Conservation (phyloP, 2,329 filamentous ascomycete species). For the Talaromyces sp. region DNA sequence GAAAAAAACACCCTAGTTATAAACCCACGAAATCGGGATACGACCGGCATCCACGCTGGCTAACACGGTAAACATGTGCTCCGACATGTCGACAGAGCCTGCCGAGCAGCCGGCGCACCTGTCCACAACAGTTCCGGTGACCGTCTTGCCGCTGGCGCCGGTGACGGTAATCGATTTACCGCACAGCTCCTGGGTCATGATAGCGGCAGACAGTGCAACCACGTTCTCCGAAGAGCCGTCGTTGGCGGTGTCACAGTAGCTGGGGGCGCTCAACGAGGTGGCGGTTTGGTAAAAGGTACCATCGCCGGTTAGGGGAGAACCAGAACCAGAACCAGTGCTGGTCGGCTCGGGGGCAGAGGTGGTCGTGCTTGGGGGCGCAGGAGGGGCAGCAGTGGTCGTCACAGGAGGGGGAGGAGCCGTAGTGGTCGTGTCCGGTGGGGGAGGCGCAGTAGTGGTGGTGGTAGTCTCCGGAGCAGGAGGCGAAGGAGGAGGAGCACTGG, state of each 20-base stretch:
- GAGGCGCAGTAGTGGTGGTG: conserved; percentile 16
- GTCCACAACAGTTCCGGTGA: conserved; percentile 61
- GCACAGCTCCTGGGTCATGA: conserved; percentile 71
- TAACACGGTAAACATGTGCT: conserved; percentile 53
- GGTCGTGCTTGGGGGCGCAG: conserved; percentile 16
- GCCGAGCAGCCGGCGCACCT: conserved; percentile 67
- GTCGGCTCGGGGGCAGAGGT: conserved; percentile 11
- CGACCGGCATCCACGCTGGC: conserved; percentile 34
- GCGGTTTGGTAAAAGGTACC: conserved; percentile 72
- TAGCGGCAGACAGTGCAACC: conserved; percentile 61
- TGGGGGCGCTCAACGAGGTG: conserved; percentile 48
- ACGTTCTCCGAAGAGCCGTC: conserved; percentile 54
- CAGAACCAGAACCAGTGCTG: conserved; percentile 17
- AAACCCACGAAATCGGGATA: conserved; percentile 36
- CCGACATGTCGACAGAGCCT: conserved; percentile 57
- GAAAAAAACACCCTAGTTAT: not conserved
- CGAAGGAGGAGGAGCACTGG: conserved; percentile 15
- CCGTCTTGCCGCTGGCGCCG: conserved; percentile 52
- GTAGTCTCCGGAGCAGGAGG: conserved; percentile 18
- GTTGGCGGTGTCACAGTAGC: conserved; percentile 60
- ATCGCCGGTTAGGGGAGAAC: conserved; percentile 50
- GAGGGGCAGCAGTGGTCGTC: conserved; percentile 3
- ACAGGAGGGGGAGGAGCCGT: conserved; percentile 17
- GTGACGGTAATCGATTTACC: conserved; percentile 63
- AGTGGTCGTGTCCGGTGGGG: conserved; percentile 9